Conservation (phyloP, 306 rosid species). For the Vigna radiata region DNA sequence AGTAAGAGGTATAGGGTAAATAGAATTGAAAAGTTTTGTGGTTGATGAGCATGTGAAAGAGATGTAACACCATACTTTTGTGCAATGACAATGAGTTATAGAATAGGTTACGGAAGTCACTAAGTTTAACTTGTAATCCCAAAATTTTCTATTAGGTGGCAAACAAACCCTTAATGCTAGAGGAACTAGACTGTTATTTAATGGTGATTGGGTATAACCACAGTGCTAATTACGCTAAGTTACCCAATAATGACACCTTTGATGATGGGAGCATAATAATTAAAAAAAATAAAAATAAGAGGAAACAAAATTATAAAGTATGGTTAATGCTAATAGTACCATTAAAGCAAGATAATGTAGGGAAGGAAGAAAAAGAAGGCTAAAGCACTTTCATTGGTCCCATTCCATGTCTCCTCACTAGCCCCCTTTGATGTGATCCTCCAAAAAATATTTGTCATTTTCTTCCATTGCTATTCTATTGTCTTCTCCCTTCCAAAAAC, state of each 20-base stretch:
- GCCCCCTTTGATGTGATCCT: conserved; percentile 53
- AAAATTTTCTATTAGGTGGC: conserved; percentile 39
- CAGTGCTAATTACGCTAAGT: conserved; percentile 45
- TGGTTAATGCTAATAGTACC: conserved; percentile 52
- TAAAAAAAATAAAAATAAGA: neutral
- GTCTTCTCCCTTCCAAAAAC: conserved; percentile 17
- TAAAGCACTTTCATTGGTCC: conserved; percentile 60
- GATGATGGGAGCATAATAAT: conserved; percentile 53
- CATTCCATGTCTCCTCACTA: conserved; percentile 54
- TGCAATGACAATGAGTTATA: conserved; percentile 13
- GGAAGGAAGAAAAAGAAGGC: conserved; percentile 49
- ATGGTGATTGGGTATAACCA: conserved; percentile 29
- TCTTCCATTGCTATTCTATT: conserved; percentile 43
- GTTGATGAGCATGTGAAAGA: conserved; percentile 39
- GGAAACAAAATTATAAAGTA: conserved; percentile 41
- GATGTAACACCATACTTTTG: conserved; percentile 42
- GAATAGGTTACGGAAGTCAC: conserved; percentile 39
- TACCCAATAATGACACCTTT: conserved; percentile 50
- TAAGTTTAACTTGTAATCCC: conserved; percentile 35
- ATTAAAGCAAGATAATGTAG: conserved; percentile 57
- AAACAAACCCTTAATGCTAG: conserved; percentile 33
- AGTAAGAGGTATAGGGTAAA: conserved; percentile 17
- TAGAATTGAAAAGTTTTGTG: neutral
- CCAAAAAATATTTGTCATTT: conserved; percentile 8
- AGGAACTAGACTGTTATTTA: conserved; percentile 36